Percentiles rank a stretch among this genome's conserved stretches.
These are phyloP conservation scores for Discostella stelligera DNA, from an alignment of 352 stramenopile genomes.

Conservation along the genomic window DNA sequence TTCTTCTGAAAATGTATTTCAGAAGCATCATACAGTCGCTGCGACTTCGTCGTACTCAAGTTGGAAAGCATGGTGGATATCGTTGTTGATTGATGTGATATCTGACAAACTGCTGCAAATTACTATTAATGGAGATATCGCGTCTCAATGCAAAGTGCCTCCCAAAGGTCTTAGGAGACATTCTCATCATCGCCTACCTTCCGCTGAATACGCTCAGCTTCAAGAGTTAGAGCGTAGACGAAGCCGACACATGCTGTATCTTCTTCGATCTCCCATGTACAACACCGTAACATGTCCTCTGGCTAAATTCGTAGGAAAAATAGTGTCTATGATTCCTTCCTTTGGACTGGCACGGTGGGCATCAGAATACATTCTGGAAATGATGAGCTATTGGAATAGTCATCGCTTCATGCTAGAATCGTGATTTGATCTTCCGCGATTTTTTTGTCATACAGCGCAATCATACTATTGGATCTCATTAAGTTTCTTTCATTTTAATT, in stretches of 20 bases:
- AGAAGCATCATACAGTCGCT: background rate
- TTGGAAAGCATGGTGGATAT: conserved; percentile 51
- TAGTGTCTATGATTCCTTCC: conserved; percentile 42
- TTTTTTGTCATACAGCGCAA: background rate
- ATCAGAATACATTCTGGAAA: conserved; percentile 39
- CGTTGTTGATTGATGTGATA: conserved; percentile 48
- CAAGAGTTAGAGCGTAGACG: conserved; percentile 40
- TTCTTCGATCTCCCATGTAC: conserved; percentile 51
- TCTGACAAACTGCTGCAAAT: conserved; percentile 43
- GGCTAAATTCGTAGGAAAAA: conserved; percentile 20
- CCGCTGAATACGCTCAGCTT: conserved; percentile 26
- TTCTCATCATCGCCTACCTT: conserved; percentile 5
- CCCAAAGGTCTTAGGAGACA: background rate
- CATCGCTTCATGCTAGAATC: conserved; percentile 53
- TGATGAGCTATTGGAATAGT: conserved; percentile 53
- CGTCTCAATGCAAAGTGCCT: conserved; percentile 2
- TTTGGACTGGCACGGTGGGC: conserved; percentile 41
- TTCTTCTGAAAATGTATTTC: background rate
- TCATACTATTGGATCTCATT: background rate
- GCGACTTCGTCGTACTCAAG: conserved; percentile 18
- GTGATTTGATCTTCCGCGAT: conserved; percentile 8
- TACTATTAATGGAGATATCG: conserved; percentile 6
- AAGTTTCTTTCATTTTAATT: background rate
- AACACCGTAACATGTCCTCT: conserved; percentile 36
- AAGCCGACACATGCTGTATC: conserved; percentile 32